Evolutionary conservation across 2,329 filamentous ascomycete species (phyloP).

Genomic region (Beauveria sp.): DNA sequence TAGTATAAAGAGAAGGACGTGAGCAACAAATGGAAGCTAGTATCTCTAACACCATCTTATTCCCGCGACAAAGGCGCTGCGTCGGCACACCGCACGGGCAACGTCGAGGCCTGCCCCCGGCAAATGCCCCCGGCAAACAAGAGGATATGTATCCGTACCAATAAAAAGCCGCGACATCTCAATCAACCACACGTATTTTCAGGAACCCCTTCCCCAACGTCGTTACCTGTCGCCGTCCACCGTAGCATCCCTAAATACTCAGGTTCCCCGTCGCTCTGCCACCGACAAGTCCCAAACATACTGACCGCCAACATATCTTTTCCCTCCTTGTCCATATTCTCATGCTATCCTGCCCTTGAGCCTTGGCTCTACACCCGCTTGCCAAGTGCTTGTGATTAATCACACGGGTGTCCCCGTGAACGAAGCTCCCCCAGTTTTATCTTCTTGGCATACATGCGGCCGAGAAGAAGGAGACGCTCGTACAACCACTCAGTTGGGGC

Average conservation of each 20-base stretch:
- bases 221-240: background rate
- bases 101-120: background rate
- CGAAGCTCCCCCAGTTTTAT: background rate
- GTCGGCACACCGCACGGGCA: background rate
- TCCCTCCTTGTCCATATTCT: background rate
- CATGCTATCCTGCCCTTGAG: background rate
- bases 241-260: background rate
- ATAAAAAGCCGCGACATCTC: background rate
- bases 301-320: conserved; percentile 1
- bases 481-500: background rate
- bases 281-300: background rate
- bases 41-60: background rate
- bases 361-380: background rate
- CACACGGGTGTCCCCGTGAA: background rate
- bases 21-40: too few species aligned
- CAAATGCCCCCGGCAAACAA: background rate
- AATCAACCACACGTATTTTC: background rate
- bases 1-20: background rate
- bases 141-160: background rate
- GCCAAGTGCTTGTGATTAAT: background rate
- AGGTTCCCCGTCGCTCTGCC: background rate
- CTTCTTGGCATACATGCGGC: background rate
- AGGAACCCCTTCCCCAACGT: background rate
- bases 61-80: background rate
- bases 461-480: background rate